phyloP scores from a whole-genome alignment of 371 early-diverging fungal genomes.

The Polyrhizophydium stewartii region DNA sequence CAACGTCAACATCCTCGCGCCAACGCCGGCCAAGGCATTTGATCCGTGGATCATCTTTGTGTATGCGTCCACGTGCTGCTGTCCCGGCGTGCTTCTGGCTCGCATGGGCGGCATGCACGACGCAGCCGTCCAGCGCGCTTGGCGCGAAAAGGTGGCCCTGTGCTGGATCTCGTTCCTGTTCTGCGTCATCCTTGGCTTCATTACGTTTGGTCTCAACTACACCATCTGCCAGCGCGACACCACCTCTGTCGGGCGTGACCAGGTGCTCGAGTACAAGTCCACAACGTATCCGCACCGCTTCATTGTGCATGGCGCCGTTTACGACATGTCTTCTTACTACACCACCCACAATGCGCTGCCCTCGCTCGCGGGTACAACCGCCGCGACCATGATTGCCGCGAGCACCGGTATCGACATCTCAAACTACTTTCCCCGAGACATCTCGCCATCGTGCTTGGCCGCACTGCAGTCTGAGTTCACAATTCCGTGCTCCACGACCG shows the following conservation, averaged over 20 bases:
- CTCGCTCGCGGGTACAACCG: background rate
- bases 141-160: slow-evolving; percentile 95
- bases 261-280: slow-evolving; percentile 6
- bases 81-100: slow-evolving; percentile 7
- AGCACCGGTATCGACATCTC: slow-evolving; percentile 15
- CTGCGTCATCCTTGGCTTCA: slow-evolving; percentile 32
- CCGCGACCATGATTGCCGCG: background rate
- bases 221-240: slow-evolving; percentile 21
- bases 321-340: slow-evolving; percentile 16
- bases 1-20: background rate
- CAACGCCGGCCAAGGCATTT: background rate
- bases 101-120: slow-evolving; percentile 64
- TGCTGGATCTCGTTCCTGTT: slow-evolving; percentile 70
- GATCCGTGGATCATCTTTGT: slow-evolving; percentile 17
- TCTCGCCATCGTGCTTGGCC: slow-evolving; percentile 11
- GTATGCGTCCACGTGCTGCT: slow-evolving; percentile 22
- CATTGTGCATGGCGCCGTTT: slow-evolving; percentile 32
- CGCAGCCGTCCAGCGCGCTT: slow-evolving; percentile 82
- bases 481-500: slow-evolving; percentile 13
- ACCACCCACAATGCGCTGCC: background rate
- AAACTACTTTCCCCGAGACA: slow-evolving; percentile 9
- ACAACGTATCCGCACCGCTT: slow-evolving; percentile 14
- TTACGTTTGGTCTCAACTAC: slow-evolving; percentile 39
- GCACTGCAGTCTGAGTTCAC: slow-evolving; percentile 4
- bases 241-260: background rate